Conservation (phyloP, 331 rosid species). For the Stylosanthes scabra region DNA sequence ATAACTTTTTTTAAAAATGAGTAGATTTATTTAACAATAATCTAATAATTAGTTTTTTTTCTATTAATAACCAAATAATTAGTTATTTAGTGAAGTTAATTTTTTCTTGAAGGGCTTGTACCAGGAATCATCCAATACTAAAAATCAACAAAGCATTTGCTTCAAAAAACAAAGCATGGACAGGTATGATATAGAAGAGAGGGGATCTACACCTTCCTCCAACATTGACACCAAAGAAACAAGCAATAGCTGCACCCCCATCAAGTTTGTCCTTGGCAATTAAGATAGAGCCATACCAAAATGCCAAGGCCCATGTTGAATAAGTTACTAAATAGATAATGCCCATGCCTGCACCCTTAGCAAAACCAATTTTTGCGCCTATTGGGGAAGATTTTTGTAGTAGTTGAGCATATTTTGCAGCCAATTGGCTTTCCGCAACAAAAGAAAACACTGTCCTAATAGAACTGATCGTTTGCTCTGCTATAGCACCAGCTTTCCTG, state of each 20-base stretch:
- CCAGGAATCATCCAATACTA: too few species aligned
- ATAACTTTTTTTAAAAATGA: too few species aligned
- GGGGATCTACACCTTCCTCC: constrained; percentile 74
- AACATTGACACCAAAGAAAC: constrained; percentile 87
- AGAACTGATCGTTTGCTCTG: constrained; percentile 80
- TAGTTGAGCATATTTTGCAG: constrained; percentile 55
- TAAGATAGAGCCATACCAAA: constrained; percentile 81
- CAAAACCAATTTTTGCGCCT: constrained; percentile 81
- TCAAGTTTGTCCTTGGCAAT: constrained; percentile 58
- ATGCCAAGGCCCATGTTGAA: constrained; percentile 94
- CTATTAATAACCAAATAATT: too few species aligned
- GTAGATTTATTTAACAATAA: too few species aligned
- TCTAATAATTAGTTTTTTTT: too few species aligned
- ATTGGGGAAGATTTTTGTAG: constrained; percentile 63
- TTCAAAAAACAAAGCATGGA: constrained; percentile 20
- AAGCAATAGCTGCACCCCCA: constrained; percentile 91
- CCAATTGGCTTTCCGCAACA: constrained; percentile 76
- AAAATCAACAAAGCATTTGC: background rate
- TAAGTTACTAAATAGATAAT: constrained; percentile 80
- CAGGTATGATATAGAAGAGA: constrained; percentile 6
- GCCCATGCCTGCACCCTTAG: constrained; percentile 90
- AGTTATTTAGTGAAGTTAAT: too few species aligned
- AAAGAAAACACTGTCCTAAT: constrained; percentile 89
- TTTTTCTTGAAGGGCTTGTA: too few species aligned
- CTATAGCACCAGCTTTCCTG: constrained; percentile 76